Percentiles rank a stretch among this genome's conserved stretches.
phyloP scores from a whole-genome alignment of 1,284 basidiomycete genomes.

The Cerrena zonata region DNA sequence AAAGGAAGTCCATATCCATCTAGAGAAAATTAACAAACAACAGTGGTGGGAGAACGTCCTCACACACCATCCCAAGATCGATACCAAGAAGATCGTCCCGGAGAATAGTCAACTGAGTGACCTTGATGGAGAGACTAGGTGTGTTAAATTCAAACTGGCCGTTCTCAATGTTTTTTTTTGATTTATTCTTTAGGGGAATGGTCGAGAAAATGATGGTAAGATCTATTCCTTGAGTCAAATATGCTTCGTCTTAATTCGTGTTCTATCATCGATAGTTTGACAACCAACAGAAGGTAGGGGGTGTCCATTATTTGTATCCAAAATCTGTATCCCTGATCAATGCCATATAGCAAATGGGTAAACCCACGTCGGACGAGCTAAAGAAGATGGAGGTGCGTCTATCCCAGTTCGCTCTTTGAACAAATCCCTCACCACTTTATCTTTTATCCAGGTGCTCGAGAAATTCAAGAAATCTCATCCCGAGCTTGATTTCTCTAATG shows the following conservation, averaged over 20 bases:
- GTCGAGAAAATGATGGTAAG: constrained; percentile 99
- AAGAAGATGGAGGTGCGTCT: constrained; percentile 80
- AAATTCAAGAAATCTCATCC: constrained; percentile 89
- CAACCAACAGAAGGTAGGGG: constrained; percentile 87
- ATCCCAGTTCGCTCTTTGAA: too few relatives aligned
- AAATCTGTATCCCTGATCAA: too few relatives aligned
- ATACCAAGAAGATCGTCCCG: constrained; percentile 94
- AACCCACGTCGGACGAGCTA: constrained; percentile 85
- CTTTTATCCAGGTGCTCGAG: constrained; percentile 60
- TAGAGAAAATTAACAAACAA: constrained; percentile 83
- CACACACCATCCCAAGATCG: constrained; percentile 92
- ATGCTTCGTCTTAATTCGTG: constrained; percentile 12
- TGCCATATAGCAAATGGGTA: constrained; percentile 96
- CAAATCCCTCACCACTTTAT: too few relatives aligned
- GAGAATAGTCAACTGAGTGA: constrained; percentile 95
- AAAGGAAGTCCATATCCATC: constrained; percentile 65
- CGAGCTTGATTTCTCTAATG: constrained; percentile 92
- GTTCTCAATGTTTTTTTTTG: background rate
- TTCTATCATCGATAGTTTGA: constrained; percentile 66
- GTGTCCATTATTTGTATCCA: too few relatives aligned
- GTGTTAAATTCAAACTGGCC: background rate
- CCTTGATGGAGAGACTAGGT: constrained; percentile 89
- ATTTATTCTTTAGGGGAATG: constrained; percentile 66
- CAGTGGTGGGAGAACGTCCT: constrained; percentile 99
- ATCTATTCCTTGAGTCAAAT: constrained; percentile 10